phyloP scores from a whole-genome alignment of 441 rosid species.

The Iberis amara region DNA sequence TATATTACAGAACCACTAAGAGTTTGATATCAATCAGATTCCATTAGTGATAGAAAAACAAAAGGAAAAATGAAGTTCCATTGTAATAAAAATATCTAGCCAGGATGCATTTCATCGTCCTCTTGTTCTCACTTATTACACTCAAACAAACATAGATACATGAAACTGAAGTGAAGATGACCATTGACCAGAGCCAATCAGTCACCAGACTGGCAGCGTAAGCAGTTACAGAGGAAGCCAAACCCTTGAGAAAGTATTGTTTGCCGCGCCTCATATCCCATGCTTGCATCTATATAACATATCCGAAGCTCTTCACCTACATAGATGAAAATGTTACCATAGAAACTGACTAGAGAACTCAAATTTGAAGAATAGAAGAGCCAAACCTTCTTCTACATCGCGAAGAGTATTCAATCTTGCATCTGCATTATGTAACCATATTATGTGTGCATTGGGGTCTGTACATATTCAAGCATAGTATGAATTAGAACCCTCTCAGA shows the following conservation, averaged over 20 bases:
- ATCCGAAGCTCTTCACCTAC: slow-evolving; percentile 85
- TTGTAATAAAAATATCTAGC: too few species aligned
- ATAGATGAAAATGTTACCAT: slow-evolving; percentile 13
- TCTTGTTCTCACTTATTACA: too few species aligned
- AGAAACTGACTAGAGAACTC: too few species aligned
- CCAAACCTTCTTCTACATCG: slow-evolving; percentile 68
- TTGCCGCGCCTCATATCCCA: slow-evolving; percentile 62
- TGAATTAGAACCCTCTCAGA: too few species aligned
- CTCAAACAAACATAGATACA: slow-evolving; percentile 2
- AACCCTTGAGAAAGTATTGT: slow-evolving; percentile 59
- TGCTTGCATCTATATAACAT: slow-evolving; percentile 79
- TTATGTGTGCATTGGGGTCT: slow-evolving; percentile 74
- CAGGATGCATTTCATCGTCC: too few species aligned
- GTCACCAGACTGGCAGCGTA: slow-evolving; percentile 59
- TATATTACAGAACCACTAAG: too few species aligned
- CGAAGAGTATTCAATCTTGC: slow-evolving; percentile 70
- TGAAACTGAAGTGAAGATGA: slow-evolving; percentile 1
- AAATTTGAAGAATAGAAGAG: not conserved
- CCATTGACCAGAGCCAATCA: too few species aligned
- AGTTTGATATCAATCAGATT: too few species aligned
- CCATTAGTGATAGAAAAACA: too few species aligned
- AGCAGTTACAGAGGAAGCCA: slow-evolving; percentile 66
- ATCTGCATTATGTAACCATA: slow-evolving; percentile 64
- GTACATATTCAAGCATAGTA: too few species aligned
- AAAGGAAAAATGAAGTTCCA: too few species aligned